A percentile compares a stretch with the other conserved stretches of the same genome.
phyloP scores from a whole-genome alignment of 2,329 filamentous ascomycete genomes.

The Penicillium sp. region DNA sequence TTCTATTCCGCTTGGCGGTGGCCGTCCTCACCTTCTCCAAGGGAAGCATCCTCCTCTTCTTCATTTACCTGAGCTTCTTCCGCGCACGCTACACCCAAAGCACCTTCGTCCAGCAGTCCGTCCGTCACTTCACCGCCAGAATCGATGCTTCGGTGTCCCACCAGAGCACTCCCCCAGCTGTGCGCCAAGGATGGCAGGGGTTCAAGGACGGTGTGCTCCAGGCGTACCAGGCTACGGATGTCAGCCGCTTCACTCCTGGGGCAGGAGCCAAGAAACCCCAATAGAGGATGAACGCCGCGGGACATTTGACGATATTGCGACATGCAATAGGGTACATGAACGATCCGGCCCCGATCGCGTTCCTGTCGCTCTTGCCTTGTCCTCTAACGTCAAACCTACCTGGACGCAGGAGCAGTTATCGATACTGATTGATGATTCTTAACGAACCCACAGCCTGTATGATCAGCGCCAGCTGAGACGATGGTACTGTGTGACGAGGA shows the following conservation, averaged over 20 bases:
- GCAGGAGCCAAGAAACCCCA: slow-evolving; percentile 53
- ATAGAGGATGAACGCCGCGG: slow-evolving; percentile 34
- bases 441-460: slow-evolving; percentile 17
- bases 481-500: slow-evolving; percentile 12
- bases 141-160: slow-evolving; percentile 82
- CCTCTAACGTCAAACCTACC: not conserved
- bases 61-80: slow-evolving; percentile 88
- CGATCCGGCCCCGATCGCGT: not conserved
- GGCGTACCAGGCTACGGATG: slow-evolving; percentile 78
- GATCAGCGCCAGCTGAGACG: slow-evolving; percentile 1
- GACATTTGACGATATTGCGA: slow-evolving; percentile 4
- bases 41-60: slow-evolving; percentile 86
- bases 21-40: slow-evolving; percentile 86
- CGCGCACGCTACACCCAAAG: slow-evolving; percentile 89
- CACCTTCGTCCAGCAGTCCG: slow-evolving; percentile 85
- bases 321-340: slow-evolving; percentile 6
- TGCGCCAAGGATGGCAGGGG: slow-evolving; percentile 77
- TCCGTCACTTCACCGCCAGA: slow-evolving; percentile 72
- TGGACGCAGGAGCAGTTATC: slow-evolving; percentile 2
- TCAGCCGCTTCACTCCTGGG: slow-evolving; percentile 72
- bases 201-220: slow-evolving; percentile 75
- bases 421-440: slow-evolving; percentile 13
- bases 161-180: slow-evolving; percentile 82
- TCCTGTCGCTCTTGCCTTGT: not conserved
- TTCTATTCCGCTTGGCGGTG: slow-evolving; percentile 82